A percentile compares a stretch with the other conserved stretches of the same genome.
Evolutionary conservation across 2,329 filamentous ascomycete species (phyloP).

Genomic region (Talaromyces sp.): DNA sequence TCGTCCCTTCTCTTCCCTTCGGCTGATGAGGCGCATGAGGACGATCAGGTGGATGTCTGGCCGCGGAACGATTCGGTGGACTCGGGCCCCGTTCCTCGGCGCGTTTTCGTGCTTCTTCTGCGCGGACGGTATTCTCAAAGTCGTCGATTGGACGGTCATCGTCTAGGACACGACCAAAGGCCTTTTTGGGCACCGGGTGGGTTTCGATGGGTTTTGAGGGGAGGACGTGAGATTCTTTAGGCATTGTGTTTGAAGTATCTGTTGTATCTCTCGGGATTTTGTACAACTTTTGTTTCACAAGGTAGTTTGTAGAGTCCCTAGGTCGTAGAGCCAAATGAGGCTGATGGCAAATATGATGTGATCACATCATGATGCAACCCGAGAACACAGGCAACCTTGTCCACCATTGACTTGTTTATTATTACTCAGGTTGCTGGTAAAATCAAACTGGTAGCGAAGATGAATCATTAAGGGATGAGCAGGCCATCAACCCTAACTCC

Average conservation of each 20-base stretch:
- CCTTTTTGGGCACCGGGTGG: constrained; percentile 11
- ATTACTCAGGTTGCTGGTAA: too few relatives aligned
- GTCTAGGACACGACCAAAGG: constrained; percentile 15
- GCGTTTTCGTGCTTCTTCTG: constrained; percentile 6
- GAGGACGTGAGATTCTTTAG: constrained; percentile 3
- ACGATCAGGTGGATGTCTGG: background rate
- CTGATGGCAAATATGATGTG: constrained; percentile 8
- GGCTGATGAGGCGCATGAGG: constrained; percentile 3
- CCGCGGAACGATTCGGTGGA: constrained; percentile 13
- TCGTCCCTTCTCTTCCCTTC: constrained; percentile 6
- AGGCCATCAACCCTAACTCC: background rate
- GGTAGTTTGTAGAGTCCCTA: background rate
- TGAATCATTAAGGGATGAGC: background rate
- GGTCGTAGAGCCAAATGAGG: background rate
- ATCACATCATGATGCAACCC: constrained; percentile 12
- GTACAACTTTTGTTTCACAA: background rate
- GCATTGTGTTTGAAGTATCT: background rate
- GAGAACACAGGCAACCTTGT: background rate
- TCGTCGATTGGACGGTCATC: constrained; percentile 14
- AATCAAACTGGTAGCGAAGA: too few relatives aligned
- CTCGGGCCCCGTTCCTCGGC: constrained; percentile 8
- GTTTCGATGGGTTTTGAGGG: constrained; percentile 12
- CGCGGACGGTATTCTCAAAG: constrained; percentile 13
- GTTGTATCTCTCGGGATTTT: background rate
- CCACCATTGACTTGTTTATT: too few relatives aligned